phyloP scores from a whole-genome alignment of 192 early-diverging fungal species.

The Backusella psychrophila region DNA sequence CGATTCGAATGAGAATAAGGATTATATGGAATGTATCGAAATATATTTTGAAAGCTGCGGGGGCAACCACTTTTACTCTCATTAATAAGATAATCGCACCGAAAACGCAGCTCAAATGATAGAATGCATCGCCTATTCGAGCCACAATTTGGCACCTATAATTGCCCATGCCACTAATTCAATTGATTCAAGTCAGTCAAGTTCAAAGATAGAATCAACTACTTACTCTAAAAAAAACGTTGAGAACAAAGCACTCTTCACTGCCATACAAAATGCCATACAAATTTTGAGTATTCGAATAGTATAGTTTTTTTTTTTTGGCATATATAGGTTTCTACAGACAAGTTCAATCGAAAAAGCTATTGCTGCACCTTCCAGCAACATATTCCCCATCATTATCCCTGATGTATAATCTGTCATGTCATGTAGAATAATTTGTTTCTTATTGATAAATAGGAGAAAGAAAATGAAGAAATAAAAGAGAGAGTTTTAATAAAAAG shows the following conservation, averaged over 20 bases:
- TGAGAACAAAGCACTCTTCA: neutral
- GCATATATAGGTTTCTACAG: neutral
- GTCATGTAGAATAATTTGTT: neutral
- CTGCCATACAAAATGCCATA: neutral
- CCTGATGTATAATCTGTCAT: neutral
- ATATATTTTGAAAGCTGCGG: neutral
- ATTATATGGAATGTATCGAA: neutral
- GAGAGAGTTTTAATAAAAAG: neutral
- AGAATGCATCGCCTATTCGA: neutral
- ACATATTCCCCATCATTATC: neutral
- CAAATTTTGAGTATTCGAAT: neutral
- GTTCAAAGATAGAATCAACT: neutral
- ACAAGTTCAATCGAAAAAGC: neutral
- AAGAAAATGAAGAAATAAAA: neutral
- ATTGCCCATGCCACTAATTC: neutral
- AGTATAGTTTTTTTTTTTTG: neutral
- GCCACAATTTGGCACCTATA: neutral
- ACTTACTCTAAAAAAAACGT: neutral
- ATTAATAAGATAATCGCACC: neutral
- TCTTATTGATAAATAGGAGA: neutral
- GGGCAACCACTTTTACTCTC: neutral
- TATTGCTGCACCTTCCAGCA: neutral
- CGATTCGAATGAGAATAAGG: neutral
- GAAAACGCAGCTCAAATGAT: neutral
- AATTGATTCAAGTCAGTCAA: neutral